A percentile compares a stretch with the other conserved stretches of the same genome.
Conservation (phyloP, 2,329 filamentous ascomycete species). For the Ascochyta lentis region DNA sequence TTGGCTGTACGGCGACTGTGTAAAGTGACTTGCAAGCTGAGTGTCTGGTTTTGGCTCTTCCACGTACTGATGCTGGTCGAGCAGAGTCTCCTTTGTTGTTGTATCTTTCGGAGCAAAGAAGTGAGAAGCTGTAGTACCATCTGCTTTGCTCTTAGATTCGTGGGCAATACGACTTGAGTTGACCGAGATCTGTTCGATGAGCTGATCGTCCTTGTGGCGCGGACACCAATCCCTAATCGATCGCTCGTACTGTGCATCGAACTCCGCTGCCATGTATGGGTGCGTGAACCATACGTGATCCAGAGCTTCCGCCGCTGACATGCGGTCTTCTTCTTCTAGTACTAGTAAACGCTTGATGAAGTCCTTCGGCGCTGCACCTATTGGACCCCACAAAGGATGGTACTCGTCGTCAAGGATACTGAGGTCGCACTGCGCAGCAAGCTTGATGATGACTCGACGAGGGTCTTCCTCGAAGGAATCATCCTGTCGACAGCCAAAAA, state of each 20-base stretch:
- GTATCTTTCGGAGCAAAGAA: neutral
- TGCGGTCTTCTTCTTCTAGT: constrained; percentile 56
- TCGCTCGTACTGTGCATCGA: constrained; percentile 58
- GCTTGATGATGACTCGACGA: constrained; percentile 36
- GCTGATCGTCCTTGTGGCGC: constrained; percentile 32
- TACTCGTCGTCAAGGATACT: constrained; percentile 49
- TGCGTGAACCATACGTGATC: constrained; percentile 64
- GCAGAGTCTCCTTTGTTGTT: neutral
- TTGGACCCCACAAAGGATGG: constrained; percentile 51
- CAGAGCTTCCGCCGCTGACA: constrained; percentile 62
- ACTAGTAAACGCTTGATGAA: constrained; percentile 62
- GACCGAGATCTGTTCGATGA: constrained; percentile 38
- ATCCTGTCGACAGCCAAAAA: constrained; percentile 52
- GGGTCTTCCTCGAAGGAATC: constrained; percentile 35
- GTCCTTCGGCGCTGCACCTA: constrained; percentile 56
- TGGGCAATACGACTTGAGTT: too few species aligned
- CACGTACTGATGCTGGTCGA: neutral
- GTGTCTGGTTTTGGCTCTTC: neutral
- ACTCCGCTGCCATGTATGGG: constrained; percentile 53
- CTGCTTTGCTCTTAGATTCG: neutral
- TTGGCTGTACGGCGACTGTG: neutral
- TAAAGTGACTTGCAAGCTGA: constrained; percentile 18
- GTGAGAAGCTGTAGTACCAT: neutral
- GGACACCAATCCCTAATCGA: constrained; percentile 60
- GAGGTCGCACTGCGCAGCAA: constrained; percentile 53